Evolutionary conservation across 1,139 yeast species (phyloP), one percentile per base, ranked within the genome.

Genomic region (Pichia sp.): DNA sequence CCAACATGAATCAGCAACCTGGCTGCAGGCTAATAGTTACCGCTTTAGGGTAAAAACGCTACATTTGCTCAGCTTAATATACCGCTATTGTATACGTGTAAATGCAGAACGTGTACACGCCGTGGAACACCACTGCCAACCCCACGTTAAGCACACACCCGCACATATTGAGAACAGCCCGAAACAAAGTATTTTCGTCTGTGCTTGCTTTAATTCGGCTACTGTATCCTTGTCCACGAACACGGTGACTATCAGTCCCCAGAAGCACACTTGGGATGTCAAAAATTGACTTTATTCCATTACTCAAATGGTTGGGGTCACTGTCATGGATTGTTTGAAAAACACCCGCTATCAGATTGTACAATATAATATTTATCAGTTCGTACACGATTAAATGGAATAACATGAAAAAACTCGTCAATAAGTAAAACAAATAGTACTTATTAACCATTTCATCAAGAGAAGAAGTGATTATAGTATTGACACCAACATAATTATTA

Each of bases 51-150:
- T 22, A 22, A 7, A 22, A 22, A 22, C 9, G 24, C 13, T 13
- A 13, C 29, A 9, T n/a, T 16, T n/a, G n/a, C 10, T 7, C 6
- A 11, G 18, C 11, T 19, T 33, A 37, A 21, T 37, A 37, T 3
- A 41, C 25, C 3, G 41, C 34, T 11, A 41, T 31, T 8, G 41
- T 40, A 22, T 43, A 43, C 8, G 29, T 34, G 22, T 43, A 37
- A 6, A 40, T 21, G 9, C 32, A 15, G 20, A 33, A 25, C 3
- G 23, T 19, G 19, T 40, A 40, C 6, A 40, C 14, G 8, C 34
- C 24, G 24, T 40, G 43, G 10, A 40, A 37, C 3, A 40, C n/a
- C 4, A 43, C 2, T 2, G 43, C 37, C 16, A 43, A 16, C 9
- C 29, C 9, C 0, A 26, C 6, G 18, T 42, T 37, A 19, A 38